A percentile compares a stretch with the other conserved stretches of the same genome.
Conservation (phyloP, 768 basidiomycete species). For the Phanerodontia chrysosporium region DNA sequence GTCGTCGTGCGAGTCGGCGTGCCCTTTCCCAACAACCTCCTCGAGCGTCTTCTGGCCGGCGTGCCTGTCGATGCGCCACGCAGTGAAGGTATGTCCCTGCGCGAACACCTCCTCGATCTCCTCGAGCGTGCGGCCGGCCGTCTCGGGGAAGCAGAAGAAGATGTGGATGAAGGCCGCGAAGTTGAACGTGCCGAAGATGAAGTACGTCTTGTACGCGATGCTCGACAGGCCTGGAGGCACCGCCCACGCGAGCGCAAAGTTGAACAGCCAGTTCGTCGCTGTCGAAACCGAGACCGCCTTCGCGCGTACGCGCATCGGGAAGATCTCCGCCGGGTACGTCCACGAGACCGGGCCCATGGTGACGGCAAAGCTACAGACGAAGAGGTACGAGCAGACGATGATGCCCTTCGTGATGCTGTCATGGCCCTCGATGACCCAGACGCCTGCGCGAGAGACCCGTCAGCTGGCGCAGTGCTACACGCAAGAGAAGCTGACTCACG, state of each 20-base stretch:
- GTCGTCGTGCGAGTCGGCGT: conserved; percentile 1
- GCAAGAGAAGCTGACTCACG: conserved; percentile 21
- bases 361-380: conserved; percentile 69
- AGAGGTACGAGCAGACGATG: conserved; percentile 76
- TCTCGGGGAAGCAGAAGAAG: conserved; percentile 80
- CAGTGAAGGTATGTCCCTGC: conserved; percentile 63
- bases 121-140: conserved; percentile 67
- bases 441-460: conserved; percentile 9
- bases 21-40: conserved; percentile 34
- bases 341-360: conserved; percentile 65
- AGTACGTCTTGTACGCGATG: conserved; percentile 75
- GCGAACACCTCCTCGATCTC: conserved; percentile 77
- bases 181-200: conserved; percentile 77
- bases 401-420: conserved; percentile 58
- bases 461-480: neutral
- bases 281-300: conserved; percentile 49
- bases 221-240: conserved; percentile 64
- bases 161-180: conserved; percentile 67
- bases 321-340: conserved; percentile 68
- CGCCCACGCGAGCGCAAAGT: conserved; percentile 71
- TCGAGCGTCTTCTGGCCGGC: conserved; percentile 60
- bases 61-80: conserved; percentile 62
- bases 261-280: conserved; percentile 44
- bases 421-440: conserved; percentile 62
- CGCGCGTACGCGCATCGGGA: conserved; percentile 63